Percentiles rank a stretch among this genome's conserved stretches.
Evolutionary conservation across 2,329 filamentous ascomycete genomes (phyloP).

Genomic region (Ceratocystis smalleyi): DNA sequence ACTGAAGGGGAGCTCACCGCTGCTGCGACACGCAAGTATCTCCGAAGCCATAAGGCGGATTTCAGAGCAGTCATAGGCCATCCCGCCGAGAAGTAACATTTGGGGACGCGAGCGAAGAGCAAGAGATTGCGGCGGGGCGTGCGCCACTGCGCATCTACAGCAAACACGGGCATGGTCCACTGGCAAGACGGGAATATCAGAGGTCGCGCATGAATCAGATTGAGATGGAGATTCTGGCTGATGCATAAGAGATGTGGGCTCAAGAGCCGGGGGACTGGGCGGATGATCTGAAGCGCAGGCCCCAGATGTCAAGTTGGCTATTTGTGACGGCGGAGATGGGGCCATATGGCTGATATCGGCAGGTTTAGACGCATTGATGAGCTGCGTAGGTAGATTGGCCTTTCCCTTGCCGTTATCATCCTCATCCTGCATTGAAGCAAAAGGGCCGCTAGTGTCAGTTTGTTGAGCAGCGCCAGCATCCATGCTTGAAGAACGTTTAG

Average conservation of each 20-base stretch:
- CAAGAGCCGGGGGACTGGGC: neutral
- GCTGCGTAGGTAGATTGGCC: neutral
- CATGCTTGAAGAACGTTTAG: neutral
- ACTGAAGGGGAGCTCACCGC: slow-evolving; percentile 24
- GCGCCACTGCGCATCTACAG: neutral
- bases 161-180: neutral
- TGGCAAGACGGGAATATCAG: neutral
- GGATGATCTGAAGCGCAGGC: no score
- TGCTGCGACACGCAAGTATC: slow-evolving; percentile 23
- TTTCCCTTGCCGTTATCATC: neutral
- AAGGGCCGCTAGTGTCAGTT: neutral
- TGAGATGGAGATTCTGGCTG: neutral
- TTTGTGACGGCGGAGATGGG: neutral
- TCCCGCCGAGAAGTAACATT: neutral
- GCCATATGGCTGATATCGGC: neutral
- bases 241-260: neutral
- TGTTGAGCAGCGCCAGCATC: neutral
- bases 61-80: slow-evolving; percentile 17
- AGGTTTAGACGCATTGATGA: neutral
- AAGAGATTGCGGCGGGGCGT: neutral
- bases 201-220: neutral
- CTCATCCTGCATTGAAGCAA: neutral
- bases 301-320: neutral
- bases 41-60: slow-evolving; percentile 23
- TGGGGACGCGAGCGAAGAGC: neutral